Evolutionary conservation across 805 yeast genomes (phyloP).

Genomic region (Myxozyma udenii): DNA sequence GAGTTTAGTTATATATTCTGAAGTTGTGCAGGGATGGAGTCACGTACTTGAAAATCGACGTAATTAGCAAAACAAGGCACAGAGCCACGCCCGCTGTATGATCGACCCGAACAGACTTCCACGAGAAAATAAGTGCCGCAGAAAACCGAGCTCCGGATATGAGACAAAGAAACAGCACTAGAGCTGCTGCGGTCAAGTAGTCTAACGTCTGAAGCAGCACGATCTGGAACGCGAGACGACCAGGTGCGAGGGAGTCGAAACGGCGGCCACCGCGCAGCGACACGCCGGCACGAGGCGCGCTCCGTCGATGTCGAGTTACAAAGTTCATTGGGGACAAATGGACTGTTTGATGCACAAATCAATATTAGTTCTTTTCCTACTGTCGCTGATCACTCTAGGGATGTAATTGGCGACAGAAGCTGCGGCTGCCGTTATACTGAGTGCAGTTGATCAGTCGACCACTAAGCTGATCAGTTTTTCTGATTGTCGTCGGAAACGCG

Average conservation of each 20-base stretch:
- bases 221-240: conserved; percentile 65
- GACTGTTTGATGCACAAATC: too few relatives aligned
- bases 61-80: conserved; percentile 74
- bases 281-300: too few relatives aligned
- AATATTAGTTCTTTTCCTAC: too few relatives aligned
- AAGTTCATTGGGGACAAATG: too few relatives aligned
- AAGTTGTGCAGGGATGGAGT: not conserved
- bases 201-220: conserved; percentile 73
- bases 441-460: too few relatives aligned
- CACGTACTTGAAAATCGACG: conserved; percentile 54
- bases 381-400: too few relatives aligned
- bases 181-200: conserved; percentile 64
- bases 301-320: too few relatives aligned
- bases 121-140: conserved; percentile 71
- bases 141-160: conserved; percentile 69
- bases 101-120: conserved; percentile 69
- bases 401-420: too few relatives aligned
- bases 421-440: too few relatives aligned
- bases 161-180: conserved; percentile 63
- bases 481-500: too few relatives aligned
- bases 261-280: conserved; percentile 22
- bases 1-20: not conserved
- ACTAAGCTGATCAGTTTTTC: too few relatives aligned
- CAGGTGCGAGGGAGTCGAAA: conserved; percentile 53
- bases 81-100: conserved; percentile 79